Evolutionary conservation across 495 filamentous ascomycete species (phyloP).

Genomic region (Melanomma pulvis-pyrius): DNA sequence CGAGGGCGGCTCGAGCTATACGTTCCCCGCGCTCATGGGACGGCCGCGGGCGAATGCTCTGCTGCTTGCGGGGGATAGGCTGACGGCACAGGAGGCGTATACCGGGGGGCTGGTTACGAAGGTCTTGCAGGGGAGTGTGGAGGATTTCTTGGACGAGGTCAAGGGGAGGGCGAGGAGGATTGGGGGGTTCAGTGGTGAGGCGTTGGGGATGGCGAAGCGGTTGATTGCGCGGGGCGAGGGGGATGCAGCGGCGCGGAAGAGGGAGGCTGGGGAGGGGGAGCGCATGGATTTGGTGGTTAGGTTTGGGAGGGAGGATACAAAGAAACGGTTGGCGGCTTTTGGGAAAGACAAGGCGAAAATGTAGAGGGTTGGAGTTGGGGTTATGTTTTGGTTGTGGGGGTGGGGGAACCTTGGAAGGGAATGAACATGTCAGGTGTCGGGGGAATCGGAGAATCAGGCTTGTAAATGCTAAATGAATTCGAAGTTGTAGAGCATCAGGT

Average conservation of each 20-base stretch:
- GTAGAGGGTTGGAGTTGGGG: background rate
- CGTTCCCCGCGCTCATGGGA: constrained; percentile 29
- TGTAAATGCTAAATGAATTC: no score
- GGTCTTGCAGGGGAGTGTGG: constrained; percentile 13
- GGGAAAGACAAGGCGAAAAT: constrained; percentile 23
- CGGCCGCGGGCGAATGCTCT: constrained; percentile 25
- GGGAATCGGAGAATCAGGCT: no score
- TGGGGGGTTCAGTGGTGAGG: constrained; percentile 24
- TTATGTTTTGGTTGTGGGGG: background rate
- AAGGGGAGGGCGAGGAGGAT: constrained; percentile 28
- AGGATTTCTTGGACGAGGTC: constrained; percentile 18
- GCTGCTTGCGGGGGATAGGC: constrained; percentile 27
- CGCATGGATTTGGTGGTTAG: constrained; percentile 21
- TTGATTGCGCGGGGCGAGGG: constrained; percentile 14
- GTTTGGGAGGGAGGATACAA: constrained; percentile 25
- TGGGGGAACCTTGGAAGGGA: background rate
- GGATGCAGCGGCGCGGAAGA: constrained; percentile 17
- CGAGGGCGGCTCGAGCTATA: constrained; percentile 28
- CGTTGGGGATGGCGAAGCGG: constrained; percentile 27
- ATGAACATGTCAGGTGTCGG: no score
- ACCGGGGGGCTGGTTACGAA: constrained; percentile 25
- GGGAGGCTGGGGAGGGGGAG: constrained; percentile 27
- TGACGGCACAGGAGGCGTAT: constrained; percentile 28
- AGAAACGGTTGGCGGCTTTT: constrained; percentile 26
- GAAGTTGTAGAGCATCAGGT: no score